Evolutionary conservation across 352 stramenopile species (phyloP).

Genomic region (Stramenopiles sp.): DNA sequence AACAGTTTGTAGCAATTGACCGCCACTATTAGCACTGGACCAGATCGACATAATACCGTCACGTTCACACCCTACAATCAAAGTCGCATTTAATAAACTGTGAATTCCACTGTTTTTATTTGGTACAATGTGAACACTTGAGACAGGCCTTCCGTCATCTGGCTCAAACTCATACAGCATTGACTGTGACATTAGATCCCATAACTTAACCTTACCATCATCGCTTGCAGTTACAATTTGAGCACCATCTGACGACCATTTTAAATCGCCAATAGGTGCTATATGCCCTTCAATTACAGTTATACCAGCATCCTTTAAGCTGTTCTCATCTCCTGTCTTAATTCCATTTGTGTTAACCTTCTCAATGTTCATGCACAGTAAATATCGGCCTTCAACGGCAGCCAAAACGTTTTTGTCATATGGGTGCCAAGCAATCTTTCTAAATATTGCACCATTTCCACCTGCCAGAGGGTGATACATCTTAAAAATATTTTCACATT

Average conservation of each 20-base stretch:
- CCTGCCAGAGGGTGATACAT: background rate
- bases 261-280: background rate
- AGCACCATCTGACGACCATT: background rate
- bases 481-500: background rate
- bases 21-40: background rate
- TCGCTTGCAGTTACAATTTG: slow-evolving; percentile 2
- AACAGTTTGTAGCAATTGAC: background rate
- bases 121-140: background rate
- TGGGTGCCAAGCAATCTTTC: background rate
- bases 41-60: background rate
- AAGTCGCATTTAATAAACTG: background rate
- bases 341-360: background rate
- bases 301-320: background rate
- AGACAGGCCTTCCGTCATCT: background rate
- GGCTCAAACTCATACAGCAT: background rate
- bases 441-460: background rate
- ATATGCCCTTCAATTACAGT: background rate
- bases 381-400: background rate
- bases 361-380: background rate
- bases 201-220: background rate
- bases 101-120: background rate
- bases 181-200: background rate
- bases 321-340: background rate
- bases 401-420: background rate
- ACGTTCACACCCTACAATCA: background rate